Evolutionary conservation across 2,329 filamentous ascomycete species (phyloP).

Genomic region (Sordariomycetes sp.): DNA sequence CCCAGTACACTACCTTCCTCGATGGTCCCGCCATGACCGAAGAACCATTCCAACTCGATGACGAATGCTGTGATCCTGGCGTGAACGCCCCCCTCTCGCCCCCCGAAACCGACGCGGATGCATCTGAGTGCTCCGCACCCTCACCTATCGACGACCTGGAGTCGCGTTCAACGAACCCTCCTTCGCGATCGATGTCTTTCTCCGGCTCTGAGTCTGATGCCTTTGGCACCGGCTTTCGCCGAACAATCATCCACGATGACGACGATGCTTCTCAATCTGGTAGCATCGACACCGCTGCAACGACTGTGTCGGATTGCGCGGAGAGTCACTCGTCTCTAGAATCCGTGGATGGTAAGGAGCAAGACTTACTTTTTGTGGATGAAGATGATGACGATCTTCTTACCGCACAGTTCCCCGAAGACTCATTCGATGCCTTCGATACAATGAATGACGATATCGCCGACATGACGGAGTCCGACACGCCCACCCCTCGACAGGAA

Average conservation of each 20-base stretch:
- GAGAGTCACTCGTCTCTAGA: constrained; percentile 26
- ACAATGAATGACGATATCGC: constrained; percentile 5
- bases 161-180: constrained; percentile 26
- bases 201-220: constrained; percentile 38
- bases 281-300: constrained; percentile 31
- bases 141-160: constrained; percentile 22
- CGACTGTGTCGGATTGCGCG: constrained; percentile 35
- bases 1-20: constrained; percentile 23
- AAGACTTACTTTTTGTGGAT: constrained; percentile 14
- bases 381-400: constrained; percentile 26
- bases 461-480: constrained; percentile 26
- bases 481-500: constrained; percentile 32
- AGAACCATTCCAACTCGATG: constrained; percentile 27
- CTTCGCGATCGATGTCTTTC: constrained; percentile 41
- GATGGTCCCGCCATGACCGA: constrained; percentile 32
- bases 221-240: constrained; percentile 22
- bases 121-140: constrained; percentile 31
- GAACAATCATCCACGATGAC: constrained; percentile 20
- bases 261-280: constrained; percentile 36
- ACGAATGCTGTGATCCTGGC: constrained; percentile 6
- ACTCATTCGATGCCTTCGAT: constrained; percentile 23
- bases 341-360: constrained; percentile 17
- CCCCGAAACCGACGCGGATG: constrained; percentile 41
- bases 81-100: constrained; percentile 22
- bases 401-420: constrained; percentile 28